A percentile compares a stretch with the other conserved stretches of the same genome.
Conservation (phyloP, 2,329 filamentous ascomycete genomes). For the Botrytis byssoidea region DNA sequence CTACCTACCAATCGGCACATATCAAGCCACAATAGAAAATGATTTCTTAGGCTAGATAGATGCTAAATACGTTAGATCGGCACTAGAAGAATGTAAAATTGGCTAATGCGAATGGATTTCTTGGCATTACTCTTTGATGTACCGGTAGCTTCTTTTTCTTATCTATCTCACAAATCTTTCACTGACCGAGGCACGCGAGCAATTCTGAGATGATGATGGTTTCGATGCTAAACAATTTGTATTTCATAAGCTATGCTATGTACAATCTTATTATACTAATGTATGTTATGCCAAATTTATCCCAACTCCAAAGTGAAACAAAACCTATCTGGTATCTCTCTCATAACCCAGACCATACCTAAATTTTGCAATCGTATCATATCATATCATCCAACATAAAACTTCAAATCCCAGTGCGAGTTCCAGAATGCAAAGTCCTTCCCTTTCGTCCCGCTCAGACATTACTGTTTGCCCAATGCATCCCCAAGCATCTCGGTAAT, state of each 20-base stretch:
- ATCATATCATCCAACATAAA: background rate
- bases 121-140: background rate
- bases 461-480: slow-evolving; percentile 27
- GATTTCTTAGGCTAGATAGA: background rate
- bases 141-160: background rate
- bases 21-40: background rate
- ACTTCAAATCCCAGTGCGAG: background rate
- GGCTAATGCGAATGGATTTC: background rate
- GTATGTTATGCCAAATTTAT: background rate
- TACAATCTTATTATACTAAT: background rate
- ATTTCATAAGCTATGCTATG: background rate
- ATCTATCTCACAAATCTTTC: background rate
- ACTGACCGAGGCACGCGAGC: background rate
- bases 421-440: background rate
- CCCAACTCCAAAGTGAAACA: background rate
- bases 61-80: background rate
- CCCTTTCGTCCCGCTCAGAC: background rate
- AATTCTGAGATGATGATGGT: background rate
- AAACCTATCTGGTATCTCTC: background rate
- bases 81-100: background rate
- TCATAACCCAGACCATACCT: background rate
- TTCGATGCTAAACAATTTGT: background rate
- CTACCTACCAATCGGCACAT: background rate
- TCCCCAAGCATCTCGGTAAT: slow-evolving; percentile 42
- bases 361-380: background rate